Conservation (phyloP, 2,329 filamentous ascomycete genomes). For the Camillea tinctor region DNA sequence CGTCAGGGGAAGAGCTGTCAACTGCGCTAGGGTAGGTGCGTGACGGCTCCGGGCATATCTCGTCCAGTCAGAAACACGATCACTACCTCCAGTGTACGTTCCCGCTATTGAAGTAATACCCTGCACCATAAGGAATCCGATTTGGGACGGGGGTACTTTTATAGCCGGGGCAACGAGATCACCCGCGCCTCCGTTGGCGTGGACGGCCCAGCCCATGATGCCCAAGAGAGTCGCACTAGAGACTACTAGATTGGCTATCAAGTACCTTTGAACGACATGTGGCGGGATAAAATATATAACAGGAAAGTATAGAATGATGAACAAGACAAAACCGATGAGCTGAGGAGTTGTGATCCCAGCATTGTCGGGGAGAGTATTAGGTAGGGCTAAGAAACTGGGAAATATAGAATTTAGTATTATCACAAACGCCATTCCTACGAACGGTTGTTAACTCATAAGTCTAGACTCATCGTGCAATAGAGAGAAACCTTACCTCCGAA, state of each 20-base stretch:
- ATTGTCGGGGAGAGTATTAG: conserved; percentile 12
- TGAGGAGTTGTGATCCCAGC: conserved; percentile 31
- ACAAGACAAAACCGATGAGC: conserved; percentile 25
- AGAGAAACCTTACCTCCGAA: conserved; percentile 8
- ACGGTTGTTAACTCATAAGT: not conserved
- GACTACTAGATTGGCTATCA: conserved; percentile 8
- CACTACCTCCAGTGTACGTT: conserved; percentile 10
- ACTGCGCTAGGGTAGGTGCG: conserved; percentile 12
- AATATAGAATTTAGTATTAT: conserved; percentile 15
- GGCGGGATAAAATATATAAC: conserved; percentile 13
- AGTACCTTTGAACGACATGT: conserved; percentile 10
- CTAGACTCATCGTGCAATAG: not conserved
- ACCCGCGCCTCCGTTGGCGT: conserved; percentile 9
- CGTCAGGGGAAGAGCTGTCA: conserved; percentile 12
- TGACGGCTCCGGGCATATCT: conserved; percentile 11
- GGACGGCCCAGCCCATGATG: conserved; percentile 14
- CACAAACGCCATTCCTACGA: conserved; percentile 14
- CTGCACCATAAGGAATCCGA: conserved; percentile 13
- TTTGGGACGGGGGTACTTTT: conserved; percentile 2
- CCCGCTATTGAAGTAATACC: conserved; percentile 13
- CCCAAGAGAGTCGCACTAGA: conserved; percentile 12
- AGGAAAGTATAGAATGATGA: conserved; percentile 13
- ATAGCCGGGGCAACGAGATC: conserved; percentile 10
- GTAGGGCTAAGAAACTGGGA: conserved; percentile 9
- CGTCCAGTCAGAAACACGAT: conserved; percentile 12